Evolutionary conservation across 2,329 filamentous ascomycete genomes (phyloP), one percentile per base, ranked within the genome.

Genomic region (Botrytis hyacinthi): DNA sequence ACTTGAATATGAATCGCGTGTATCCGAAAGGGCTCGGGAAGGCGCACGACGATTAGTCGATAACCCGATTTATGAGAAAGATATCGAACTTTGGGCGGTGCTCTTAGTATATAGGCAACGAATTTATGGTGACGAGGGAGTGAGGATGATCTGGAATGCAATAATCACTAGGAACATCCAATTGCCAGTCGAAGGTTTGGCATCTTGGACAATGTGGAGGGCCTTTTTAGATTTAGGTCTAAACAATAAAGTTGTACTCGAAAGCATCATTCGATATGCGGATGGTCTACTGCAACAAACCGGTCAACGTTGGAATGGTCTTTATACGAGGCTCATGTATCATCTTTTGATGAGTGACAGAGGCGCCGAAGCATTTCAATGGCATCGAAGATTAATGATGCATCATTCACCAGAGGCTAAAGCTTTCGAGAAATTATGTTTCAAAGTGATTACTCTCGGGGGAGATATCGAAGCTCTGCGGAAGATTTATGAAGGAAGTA

Each of bases 291-390:
- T 83, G 73, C 76, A 80, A 18, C 77, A 77, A 22, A 83, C 82
- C 22, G 83, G 83, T 10, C 44, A 73, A 66, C 71, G 75, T 42
- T 84, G 83, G 75, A 68, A 76, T 14, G 75, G 73, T 8, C 78
- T 89, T 0, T 88, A 88, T 77, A 76, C 78, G 26, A 77, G 79
- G 18, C 78, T 87, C 75, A 81, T 89, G 70, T 80, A 81, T 48
- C 78, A 84, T 59, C 77, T 81, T 37, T 76, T 86, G 8, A 76
- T 78, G 26, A 73, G 73, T 44, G 73, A 74, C 14, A 60, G 76
- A 42, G 72, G 74, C 4, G 59, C 75, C 5, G 72, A 75, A 46
- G 78, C 78, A 18, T n/a, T 78, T 18, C 40, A 61, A 29, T 81
- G 79, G 79, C 80, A 82, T 70, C 78, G 66, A 66, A 78, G 72